Evolutionary conservation across 768 basidiomycete species (phyloP).

Genomic region (Sporobolomyces roseus): DNA sequence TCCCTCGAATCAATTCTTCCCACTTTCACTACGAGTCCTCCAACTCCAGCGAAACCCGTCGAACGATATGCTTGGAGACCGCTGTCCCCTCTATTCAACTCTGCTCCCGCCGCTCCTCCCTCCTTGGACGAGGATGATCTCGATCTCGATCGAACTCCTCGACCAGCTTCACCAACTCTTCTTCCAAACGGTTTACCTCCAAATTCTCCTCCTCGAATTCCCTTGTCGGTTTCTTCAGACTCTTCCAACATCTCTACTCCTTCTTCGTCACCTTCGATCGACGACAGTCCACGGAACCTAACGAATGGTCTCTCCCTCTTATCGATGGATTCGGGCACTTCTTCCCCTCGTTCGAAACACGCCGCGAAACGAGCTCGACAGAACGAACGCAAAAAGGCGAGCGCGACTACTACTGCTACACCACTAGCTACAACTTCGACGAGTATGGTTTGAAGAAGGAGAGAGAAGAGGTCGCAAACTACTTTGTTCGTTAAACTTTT

Average conservation of each 20-base stretch:
- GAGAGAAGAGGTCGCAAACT: not conserved
- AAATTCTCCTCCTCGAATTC: too few species aligned
- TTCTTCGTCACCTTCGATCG: not conserved
- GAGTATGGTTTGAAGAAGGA: not conserved
- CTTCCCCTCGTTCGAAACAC: slow-evolving; percentile 1
- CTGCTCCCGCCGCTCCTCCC: not conserved
- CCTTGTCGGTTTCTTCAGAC: too few species aligned
- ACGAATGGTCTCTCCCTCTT: not conserved
- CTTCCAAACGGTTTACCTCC: not conserved
- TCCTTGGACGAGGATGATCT: not conserved
- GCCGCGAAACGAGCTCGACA: slow-evolving; percentile 14
- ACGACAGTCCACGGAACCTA: not conserved
- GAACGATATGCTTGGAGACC: not conserved
- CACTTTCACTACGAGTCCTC: slow-evolving; percentile 29
- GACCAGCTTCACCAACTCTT: not conserved
- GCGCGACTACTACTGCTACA: not conserved
- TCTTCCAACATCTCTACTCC: not conserved
- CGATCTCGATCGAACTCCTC: slow-evolving; percentile 12
- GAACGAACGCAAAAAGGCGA: slow-evolving; percentile 3
- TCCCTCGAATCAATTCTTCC: slow-evolving; percentile 18
- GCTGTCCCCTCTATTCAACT: slow-evolving; percentile 6
- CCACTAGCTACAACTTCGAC: slow-evolving; percentile 5
- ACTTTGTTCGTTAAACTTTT: not conserved
- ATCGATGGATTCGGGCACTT: not conserved
- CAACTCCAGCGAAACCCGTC: slow-evolving; percentile 25